These are phyloP conservation scores for Leucocoprinus birnbaumii DNA, from an alignment of 768 basidiomycete species.

Conservation along the genomic window DNA sequence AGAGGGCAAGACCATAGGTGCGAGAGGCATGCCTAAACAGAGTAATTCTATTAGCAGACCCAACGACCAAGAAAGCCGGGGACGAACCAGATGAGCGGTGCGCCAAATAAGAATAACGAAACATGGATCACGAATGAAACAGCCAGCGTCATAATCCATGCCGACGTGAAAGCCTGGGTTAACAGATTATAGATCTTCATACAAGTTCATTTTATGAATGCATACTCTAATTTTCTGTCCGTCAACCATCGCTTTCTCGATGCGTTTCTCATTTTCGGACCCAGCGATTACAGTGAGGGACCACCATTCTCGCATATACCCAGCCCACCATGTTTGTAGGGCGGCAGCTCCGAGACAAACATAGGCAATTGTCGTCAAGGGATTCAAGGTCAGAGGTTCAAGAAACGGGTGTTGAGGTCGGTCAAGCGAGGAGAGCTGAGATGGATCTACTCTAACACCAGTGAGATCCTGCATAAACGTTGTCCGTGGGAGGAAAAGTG, in stretches of 20 bases:
- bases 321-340: conserved; percentile 71
- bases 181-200: not conserved
- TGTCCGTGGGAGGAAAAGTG: conserved; percentile 69
- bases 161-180: conserved; percentile 46
- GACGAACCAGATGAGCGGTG: conserved; percentile 59
- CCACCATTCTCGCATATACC: conserved; percentile 61
- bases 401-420: conserved; percentile 73
- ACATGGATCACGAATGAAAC: conserved; percentile 45
- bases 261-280: conserved; percentile 36
- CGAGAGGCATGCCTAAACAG: conserved; percentile 29
- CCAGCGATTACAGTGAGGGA: conserved; percentile 38
- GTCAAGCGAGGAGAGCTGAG: conserved; percentile 42
- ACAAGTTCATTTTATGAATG: not conserved
- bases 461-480: conserved; percentile 40
- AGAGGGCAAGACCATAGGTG: conserved; percentile 67
- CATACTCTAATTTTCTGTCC: conserved; percentile 37
- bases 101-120: conserved; percentile 68
- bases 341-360: conserved; percentile 50
- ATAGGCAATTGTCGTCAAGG: conserved; percentile 55
- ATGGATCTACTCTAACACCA: conserved; percentile 25
- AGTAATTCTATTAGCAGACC: conserved; percentile 1
- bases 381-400: conserved; percentile 59
- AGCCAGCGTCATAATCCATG: conserved; percentile 50
- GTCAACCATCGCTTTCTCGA: conserved; percentile 39
- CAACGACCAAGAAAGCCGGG: conserved; percentile 2